These are phyloP conservation scores for Biscutella laevigata DNA, from an alignment of 441 rosid species.

Conservation along the genomic window DNA sequence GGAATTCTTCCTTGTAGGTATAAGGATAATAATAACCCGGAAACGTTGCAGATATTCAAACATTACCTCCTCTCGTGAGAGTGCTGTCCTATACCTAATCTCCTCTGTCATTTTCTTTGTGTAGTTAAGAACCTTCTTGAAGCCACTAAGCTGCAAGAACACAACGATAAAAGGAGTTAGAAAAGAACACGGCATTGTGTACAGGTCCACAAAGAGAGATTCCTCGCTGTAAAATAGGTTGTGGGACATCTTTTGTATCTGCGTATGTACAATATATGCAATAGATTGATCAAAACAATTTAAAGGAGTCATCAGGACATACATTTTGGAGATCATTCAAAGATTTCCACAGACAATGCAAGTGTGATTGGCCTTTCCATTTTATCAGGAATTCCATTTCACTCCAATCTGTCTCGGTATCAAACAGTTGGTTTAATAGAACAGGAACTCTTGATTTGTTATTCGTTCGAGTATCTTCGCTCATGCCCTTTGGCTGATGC, in stretches of 20 bases:
- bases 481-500: conserved; percentile 90
- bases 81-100: conserved; percentile 57
- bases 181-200: neutral
- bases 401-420: conserved; percentile 77
- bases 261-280: neutral
- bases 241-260: neutral
- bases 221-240: neutral
- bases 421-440: conserved; percentile 64
- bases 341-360: conserved; percentile 97
- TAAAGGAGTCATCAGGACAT: conserved; percentile 26
- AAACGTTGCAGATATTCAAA: conserved; percentile 10
- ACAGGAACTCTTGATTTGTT: conserved; percentile 66
- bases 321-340: conserved; percentile 82
- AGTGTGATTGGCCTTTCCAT: conserved; percentile 99
- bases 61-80: conserved; percentile 94
- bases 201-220: neutral
- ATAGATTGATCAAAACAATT: conserved; percentile 8
- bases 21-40: neutral
- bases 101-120: conserved; percentile 90
- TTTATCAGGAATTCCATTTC: conserved; percentile 88
- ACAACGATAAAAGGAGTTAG: conserved; percentile 11
- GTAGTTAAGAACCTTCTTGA: conserved; percentile 91
- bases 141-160: conserved; percentile 84
- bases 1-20: neutral
- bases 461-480: conserved; percentile 60